phyloP scores from a whole-genome alignment of 1,284 basidiomycete genomes.

The Mixia osmundae region DNA sequence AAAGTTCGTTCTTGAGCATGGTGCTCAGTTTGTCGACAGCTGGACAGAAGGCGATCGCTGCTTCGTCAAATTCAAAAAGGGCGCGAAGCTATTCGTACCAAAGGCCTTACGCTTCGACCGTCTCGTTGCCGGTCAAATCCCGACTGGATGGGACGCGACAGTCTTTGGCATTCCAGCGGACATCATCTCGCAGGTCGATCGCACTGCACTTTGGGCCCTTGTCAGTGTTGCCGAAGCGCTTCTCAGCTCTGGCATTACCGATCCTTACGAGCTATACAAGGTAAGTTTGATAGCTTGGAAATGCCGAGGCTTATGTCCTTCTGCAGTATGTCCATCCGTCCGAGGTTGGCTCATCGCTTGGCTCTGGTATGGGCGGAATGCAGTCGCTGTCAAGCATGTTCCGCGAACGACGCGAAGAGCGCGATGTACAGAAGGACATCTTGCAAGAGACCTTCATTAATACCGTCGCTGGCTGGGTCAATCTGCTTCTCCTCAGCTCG shows the following conservation, averaged over 20 bases:
- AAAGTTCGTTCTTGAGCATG: slow-evolving; percentile 91
- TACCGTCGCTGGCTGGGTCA: slow-evolving; percentile 93
- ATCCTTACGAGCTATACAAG: slow-evolving; percentile 91
- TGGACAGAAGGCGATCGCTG: slow-evolving; percentile 74
- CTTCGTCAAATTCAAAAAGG: slow-evolving; percentile 98
- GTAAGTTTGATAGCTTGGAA: too few species aligned
- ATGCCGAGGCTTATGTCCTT: slow-evolving; percentile 86
- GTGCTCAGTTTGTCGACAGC: slow-evolving; percentile 70
- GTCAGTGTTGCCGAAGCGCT: slow-evolving; percentile 84
- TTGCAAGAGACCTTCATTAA: slow-evolving; percentile 74
- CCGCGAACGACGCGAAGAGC: slow-evolving; percentile 89
- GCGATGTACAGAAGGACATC: slow-evolving; percentile 93
- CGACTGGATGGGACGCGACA: slow-evolving; percentile 87
- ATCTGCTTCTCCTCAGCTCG: slow-evolving; percentile 75
- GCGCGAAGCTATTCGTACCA: slow-evolving; percentile 74
- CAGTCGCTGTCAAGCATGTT: slow-evolving; percentile 64
- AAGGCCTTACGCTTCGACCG: slow-evolving; percentile 91
- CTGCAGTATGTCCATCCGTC: slow-evolving; percentile 94
- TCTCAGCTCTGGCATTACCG: slow-evolving; percentile 88
- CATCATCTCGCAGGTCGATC: slow-evolving; percentile 81
- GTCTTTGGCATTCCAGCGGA: slow-evolving; percentile 96
- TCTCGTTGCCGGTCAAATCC: slow-evolving; percentile 82
- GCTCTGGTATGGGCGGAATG: slow-evolving; percentile 94
- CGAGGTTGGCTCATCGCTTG: slow-evolving; percentile 73
- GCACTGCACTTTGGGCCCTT: slow-evolving; percentile 89